Conservation (phyloP, 148 eudicot species). For the Beta vulgaris region DNA sequence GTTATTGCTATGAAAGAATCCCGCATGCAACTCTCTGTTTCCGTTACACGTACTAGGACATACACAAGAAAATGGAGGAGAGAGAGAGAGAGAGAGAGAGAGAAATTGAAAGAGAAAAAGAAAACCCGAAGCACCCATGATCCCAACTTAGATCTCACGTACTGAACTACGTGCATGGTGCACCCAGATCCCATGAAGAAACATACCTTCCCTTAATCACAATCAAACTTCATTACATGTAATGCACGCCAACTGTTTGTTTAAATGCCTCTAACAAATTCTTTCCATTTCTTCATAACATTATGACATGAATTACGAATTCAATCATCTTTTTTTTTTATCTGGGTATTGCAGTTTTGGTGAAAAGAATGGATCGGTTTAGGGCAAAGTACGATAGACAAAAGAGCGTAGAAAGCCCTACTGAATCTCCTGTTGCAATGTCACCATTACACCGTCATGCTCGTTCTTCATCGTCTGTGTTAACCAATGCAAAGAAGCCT, state of each 20-base stretch:
- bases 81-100: background rate
- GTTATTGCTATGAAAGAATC: slow-evolving; percentile 19
- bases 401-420: slow-evolving; percentile 30
- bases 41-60: slow-evolving; percentile 10
- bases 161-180: background rate
- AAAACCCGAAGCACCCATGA: background rate
- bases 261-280: slow-evolving; percentile 12
- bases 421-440: slow-evolving; percentile 31
- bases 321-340: background rate
- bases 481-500: slow-evolving; percentile 36
- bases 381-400: slow-evolving; percentile 36
- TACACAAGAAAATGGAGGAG: background rate
- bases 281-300: background rate
- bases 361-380: slow-evolving; percentile 48
- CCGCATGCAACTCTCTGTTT: slow-evolving; percentile 18
- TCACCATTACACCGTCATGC: slow-evolving; percentile 51
- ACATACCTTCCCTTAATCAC: background rate
- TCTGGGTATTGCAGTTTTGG: slow-evolving; percentile 20
- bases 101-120: background rate
- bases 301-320: background rate
- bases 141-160: background rate
- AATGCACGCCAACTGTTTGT: slow-evolving; percentile 29
- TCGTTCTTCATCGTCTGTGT: slow-evolving; percentile 46
- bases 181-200: slow-evolving; percentile 1
- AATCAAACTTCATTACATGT: slow-evolving; percentile 9